Evolutionary conservation across 2,329 filamentous ascomycete species (phyloP), one percentile per base, ranked within the genome.

Genomic region (Rhynchosporium agropyri): DNA sequence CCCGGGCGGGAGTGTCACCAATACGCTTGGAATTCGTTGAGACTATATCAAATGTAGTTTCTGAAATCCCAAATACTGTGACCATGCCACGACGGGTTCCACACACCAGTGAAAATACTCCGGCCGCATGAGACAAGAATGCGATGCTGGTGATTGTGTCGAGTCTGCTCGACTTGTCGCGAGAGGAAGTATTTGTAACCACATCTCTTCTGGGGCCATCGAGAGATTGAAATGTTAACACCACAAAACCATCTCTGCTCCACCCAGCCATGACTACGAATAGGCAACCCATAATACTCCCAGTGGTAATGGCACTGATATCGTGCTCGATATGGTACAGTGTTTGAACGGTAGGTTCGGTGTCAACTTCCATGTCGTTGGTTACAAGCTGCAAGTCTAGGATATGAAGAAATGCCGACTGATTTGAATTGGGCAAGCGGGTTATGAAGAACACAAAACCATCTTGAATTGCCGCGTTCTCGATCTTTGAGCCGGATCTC

Each of bases 51-150:
- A 68, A 54, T 33, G 33, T 58, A 4, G 6, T 63, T 10, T 62
- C 55, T 45, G 66, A 40, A 29, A 73, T 54, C 26, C 70, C 58
- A 28, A 71, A 46, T 4, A 65, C 69, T n/a, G 71, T 40, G 2
- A 73, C 46, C n/a, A 68, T 60, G 4, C 73, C 72, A 59, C 71
- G 72, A 13, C 69, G 65, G 38, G 72, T 73, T 20, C 73, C 73
- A 53, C 72, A 73, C 6, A 74, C 55, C 10, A 73, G 29, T 9
- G 65, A 57, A 13, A 73, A 46, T 20, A 60, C 55, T 8, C 63
- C 60, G 33, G 58, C 20, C 7, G 49, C 36, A 2, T 48, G 28
- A 7, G 55, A 43, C 9, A 60, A 46, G 13, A 70, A 48, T n/a
- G 65, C 65, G 20, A 74, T 68, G 59, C 72, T 74, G 38, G 66